Conservation (phyloP, 805 yeast genomes). For the Pichia sporocuriosa region DNA sequence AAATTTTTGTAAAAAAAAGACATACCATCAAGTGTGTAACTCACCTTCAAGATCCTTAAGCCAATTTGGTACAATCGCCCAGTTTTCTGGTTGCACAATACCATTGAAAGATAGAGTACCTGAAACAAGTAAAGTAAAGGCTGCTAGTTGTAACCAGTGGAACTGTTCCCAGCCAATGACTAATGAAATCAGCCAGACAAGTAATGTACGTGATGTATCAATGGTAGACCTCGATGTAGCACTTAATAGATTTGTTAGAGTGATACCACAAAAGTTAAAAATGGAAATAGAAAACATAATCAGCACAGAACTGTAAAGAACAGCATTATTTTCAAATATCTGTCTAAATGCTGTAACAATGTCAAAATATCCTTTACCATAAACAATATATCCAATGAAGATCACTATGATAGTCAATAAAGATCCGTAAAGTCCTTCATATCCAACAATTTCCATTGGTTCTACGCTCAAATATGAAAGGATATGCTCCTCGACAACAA, state of each 20-base stretch:
- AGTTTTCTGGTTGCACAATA: conserved; percentile 47
- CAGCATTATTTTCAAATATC: conserved; percentile 35
- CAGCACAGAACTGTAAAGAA: conserved; percentile 48
- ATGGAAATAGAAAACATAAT: conserved; percentile 68
- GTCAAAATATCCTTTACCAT: conserved; percentile 52
- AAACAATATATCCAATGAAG: conserved; percentile 35
- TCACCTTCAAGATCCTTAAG: conserved; percentile 28
- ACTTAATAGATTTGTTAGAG: conserved; percentile 55
- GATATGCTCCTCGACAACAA: conserved; percentile 70
- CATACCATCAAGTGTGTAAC: conserved; percentile 4
- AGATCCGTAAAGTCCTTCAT: conserved; percentile 66
- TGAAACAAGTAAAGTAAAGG: conserved; percentile 55
- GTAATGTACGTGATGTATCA: conserved; percentile 67
- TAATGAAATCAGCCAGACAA: conserved; percentile 71
- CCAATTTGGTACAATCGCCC: conserved; percentile 41
- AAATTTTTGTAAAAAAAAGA: no score
- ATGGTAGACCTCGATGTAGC: conserved; percentile 78
- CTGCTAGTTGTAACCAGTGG: conserved; percentile 52
- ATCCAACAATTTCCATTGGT: conserved; percentile 63
- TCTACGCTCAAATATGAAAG: conserved; percentile 44
- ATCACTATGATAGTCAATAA: conserved; percentile 38
- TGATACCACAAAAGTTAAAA: conserved; percentile 69
- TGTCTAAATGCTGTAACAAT: conserved; percentile 43
- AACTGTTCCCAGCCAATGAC: conserved; percentile 71
- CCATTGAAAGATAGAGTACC: conserved; percentile 75